phyloP scores from a whole-genome alignment of 2,329 filamentous ascomycete species.

The Beauveria pseudobassiana region DNA sequence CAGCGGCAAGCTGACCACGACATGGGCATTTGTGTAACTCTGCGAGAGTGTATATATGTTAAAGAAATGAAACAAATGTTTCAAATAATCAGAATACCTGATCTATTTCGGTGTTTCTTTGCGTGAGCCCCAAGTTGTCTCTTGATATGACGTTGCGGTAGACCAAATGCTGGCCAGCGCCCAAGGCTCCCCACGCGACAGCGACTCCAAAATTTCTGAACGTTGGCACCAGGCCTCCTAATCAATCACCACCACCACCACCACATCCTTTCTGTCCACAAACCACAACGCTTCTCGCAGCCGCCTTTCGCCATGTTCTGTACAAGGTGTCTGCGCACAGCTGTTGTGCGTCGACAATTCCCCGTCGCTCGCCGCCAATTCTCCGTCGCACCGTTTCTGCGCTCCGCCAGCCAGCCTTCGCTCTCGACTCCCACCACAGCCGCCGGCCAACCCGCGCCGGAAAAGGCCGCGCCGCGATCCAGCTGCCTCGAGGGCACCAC shows the following conservation, averaged over 20 bases:
- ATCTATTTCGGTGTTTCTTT: neutral
- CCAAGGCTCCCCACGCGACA: constrained; percentile 18
- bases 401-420: constrained; percentile 29
- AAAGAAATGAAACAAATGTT: constrained; percentile 20
- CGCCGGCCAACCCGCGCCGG: constrained; percentile 22
- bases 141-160: neutral
- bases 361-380: constrained; percentile 31
- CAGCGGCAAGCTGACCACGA: constrained; percentile 6
- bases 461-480: constrained; percentile 30
- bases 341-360: constrained; percentile 24
- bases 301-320: constrained; percentile 29
- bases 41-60: constrained; percentile 29
- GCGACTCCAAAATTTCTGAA: constrained; percentile 17
- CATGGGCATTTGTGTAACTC: constrained; percentile 16
- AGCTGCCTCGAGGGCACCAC: constrained; percentile 61
- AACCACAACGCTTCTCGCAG: neutral
- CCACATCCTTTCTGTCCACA: constrained; percentile 20
- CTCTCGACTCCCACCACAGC: constrained; percentile 29
- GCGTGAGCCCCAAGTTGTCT: too few species aligned
- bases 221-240: neutral
- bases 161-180: neutral
- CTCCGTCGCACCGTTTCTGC: constrained; percentile 30
- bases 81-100: neutral
- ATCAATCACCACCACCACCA: constrained; percentile 9
- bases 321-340: constrained; percentile 42